Evolutionary conservation across 1,139 yeast species (phyloP).

Genomic region (Candida sanyaensis): DNA sequence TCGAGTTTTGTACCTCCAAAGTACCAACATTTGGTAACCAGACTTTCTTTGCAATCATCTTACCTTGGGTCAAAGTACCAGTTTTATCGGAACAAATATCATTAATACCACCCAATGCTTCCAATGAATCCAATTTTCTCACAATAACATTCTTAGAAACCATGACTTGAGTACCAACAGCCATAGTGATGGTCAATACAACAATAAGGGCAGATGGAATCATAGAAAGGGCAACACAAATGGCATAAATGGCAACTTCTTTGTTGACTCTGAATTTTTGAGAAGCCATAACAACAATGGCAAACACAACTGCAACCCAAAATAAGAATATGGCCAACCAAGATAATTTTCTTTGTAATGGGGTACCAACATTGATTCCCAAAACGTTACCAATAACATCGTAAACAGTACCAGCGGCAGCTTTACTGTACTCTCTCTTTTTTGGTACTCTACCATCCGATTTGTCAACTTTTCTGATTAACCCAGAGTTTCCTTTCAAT

Average conservation of each 20-base stretch:
- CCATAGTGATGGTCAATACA: slow-evolving; percentile 86
- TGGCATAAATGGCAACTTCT: slow-evolving; percentile 83
- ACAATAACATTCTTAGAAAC: slow-evolving; percentile 71
- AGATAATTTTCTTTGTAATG: slow-evolving; percentile 66
- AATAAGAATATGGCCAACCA: slow-evolving; percentile 71
- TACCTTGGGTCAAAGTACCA: slow-evolving; percentile 80
- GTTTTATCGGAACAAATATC: slow-evolving; percentile 58
- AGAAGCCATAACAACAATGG: slow-evolving; percentile 79
- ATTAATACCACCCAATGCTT: slow-evolving; percentile 78
- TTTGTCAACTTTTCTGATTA: slow-evolving; percentile 24
- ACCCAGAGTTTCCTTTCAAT: slow-evolving; percentile 33
- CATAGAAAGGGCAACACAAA: slow-evolving; percentile 82
- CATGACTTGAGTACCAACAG: slow-evolving; percentile 83
- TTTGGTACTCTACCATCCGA: slow-evolving; percentile 21
- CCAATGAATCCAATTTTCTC: slow-evolving; percentile 75
- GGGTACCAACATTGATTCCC: slow-evolving; percentile 79
- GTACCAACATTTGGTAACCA: slow-evolving; percentile 81
- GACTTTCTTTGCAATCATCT: slow-evolving; percentile 69
- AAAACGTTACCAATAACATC: slow-evolving; percentile 63
- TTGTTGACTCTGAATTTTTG: slow-evolving; percentile 65
- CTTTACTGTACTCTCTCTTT: slow-evolving; percentile 44
- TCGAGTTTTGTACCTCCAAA: slow-evolving; percentile 57
- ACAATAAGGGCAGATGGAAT: slow-evolving; percentile 82
- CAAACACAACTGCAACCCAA: slow-evolving; percentile 72
- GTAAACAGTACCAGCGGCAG: slow-evolving; percentile 39